Conservation (phyloP, 2,329 filamentous ascomycete species). For the Chaetothyriales sp. region DNA sequence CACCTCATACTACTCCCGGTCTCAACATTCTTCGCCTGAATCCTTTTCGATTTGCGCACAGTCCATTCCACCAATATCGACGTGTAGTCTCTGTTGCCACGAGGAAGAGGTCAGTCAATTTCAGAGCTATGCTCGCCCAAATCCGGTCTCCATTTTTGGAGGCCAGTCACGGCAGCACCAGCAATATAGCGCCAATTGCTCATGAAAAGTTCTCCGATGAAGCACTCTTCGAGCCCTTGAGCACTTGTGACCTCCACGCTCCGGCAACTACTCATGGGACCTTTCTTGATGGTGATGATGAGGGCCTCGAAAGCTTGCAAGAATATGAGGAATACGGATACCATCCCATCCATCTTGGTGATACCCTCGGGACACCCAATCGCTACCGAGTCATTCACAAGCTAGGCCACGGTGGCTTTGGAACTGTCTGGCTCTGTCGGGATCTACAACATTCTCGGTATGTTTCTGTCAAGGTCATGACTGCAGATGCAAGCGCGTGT, state of each 20-base stretch:
- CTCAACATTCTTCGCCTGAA: too few species aligned
- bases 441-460: slow-evolving; percentile 1
- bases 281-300: background rate
- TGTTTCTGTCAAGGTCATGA: slow-evolving; percentile 5
- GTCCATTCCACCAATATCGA: too few species aligned
- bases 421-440: slow-evolving; percentile 3
- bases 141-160: too few species aligned
- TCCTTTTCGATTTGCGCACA: too few species aligned
- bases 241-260: background rate
- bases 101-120: too few species aligned
- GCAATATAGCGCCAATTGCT: too few species aligned
- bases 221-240: too few species aligned
- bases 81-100: too few species aligned
- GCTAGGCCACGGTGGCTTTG: slow-evolving; percentile 5
- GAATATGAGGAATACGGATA: slow-evolving; percentile 19
- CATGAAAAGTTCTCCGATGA: too few species aligned
- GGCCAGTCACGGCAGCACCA: too few species aligned
- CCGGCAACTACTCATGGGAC: background rate
- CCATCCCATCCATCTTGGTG: slow-evolving; percentile 22
- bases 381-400: slow-evolving; percentile 5
- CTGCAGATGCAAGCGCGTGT: background rate
- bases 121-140: too few species aligned
- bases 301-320: slow-evolving; percentile 13
- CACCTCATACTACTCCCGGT: too few species aligned
- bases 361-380: slow-evolving; percentile 16